phyloP scores from a whole-genome alignment of 345 rosid species.

The Abelmoschus esculentus region DNA sequence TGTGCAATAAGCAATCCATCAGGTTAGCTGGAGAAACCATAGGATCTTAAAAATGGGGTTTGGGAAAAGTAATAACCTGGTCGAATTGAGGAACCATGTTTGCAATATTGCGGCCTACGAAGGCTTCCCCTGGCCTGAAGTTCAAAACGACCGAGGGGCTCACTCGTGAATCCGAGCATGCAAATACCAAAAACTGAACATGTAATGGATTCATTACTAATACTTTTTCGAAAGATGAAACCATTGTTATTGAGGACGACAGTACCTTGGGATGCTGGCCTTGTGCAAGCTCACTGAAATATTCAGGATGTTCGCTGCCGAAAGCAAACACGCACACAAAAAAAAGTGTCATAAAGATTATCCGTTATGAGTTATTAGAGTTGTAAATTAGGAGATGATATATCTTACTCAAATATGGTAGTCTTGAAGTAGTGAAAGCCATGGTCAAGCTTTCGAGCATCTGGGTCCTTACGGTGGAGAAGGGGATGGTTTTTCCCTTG shows the following conservation, averaged over 20 bases:
- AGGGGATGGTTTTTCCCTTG: neutral
- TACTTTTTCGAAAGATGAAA: neutral
- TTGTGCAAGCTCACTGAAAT: conserved; percentile 56
- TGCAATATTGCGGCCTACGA: conserved; percentile 76
- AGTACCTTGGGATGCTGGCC: conserved; percentile 63
- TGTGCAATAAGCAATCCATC: neutral
- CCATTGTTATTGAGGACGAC: neutral
- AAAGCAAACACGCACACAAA: too few relatives aligned
- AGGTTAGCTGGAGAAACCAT: neutral
- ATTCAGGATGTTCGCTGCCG: conserved; percentile 53
- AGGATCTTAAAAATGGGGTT: neutral
- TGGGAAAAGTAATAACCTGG: conserved; percentile 27
- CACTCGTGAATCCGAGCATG: conserved; percentile 93
- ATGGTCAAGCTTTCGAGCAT: conserved; percentile 41
- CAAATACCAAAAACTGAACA: conserved; percentile 78
- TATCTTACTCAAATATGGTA: conserved; percentile 62
- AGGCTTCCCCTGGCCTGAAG: conserved; percentile 89
- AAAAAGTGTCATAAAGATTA: too few relatives aligned
- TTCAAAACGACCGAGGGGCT: conserved; percentile 80
- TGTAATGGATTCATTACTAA: neutral
- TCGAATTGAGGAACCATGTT: conserved; percentile 83
- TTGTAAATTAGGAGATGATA: neutral
- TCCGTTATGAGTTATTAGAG: neutral
- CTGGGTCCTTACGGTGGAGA: conserved; percentile 6
- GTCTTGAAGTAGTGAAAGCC: conserved; percentile 75